phyloP scores from a whole-genome alignment of 768 basidiomycete species.

The Auriculariales sp. region DNA sequence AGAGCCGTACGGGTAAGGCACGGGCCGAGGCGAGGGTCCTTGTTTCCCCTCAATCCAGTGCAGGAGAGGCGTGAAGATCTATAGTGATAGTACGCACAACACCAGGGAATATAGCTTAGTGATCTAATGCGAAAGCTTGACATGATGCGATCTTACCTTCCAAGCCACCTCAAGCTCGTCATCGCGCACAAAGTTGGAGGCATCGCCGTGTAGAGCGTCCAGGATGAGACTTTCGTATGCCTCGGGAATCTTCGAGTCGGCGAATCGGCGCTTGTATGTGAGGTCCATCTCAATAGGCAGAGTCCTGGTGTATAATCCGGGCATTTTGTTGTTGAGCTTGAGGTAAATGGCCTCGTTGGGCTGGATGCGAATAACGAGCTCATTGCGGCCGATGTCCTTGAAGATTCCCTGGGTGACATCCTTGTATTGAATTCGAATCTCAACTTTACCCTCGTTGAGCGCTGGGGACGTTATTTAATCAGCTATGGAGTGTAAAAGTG shows the following conservation, averaged over 20 bases:
- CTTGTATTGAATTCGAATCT: constrained; percentile 95
- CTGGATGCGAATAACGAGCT: constrained; percentile 94
- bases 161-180: constrained; percentile 96
- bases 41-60: constrained; percentile 87
- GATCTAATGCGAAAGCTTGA: not conserved
- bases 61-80: constrained; percentile 90
- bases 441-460: constrained; percentile 95
- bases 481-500: constrained; percentile 5
- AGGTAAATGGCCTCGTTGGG: constrained; percentile 93
- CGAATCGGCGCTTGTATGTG: constrained; percentile 92
- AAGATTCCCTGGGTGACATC: constrained; percentile 96
- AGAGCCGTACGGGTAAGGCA: constrained; percentile 82
- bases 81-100: too few species aligned
- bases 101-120: too few species aligned
- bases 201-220: constrained; percentile 93
- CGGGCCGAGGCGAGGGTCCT: constrained; percentile 53
- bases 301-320: constrained; percentile 78
- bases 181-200: constrained; percentile 96
- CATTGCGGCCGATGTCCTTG: constrained; percentile 89
- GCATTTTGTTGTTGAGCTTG: constrained; percentile 91
- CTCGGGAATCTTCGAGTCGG: constrained; percentile 84
- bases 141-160: constrained; percentile 46
- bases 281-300: constrained; percentile 96
- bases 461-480: constrained; percentile 30
- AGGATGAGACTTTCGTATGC: constrained; percentile 93